Evolutionary conservation across 345 rosid species (phyloP), one percentile per base, ranked within the genome.

Genomic region (Populus alba): DNA sequence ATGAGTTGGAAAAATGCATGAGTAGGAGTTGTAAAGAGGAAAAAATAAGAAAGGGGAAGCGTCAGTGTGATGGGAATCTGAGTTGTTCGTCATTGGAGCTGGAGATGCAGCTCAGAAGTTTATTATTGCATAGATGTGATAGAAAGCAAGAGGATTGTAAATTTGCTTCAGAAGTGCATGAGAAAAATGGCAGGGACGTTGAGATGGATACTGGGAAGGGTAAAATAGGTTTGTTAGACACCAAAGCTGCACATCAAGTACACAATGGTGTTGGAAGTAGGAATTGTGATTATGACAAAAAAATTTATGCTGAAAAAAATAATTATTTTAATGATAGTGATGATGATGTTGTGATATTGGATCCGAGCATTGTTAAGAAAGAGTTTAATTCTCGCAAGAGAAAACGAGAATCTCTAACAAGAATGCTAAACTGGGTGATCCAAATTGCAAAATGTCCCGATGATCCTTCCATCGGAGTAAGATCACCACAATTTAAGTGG

Each of bases 361-460:
- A 73, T 57, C 71, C 76, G 27, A 39, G 27, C 13, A 43, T 62
- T 18, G n/a, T 38, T 39, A 79, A 77, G 78, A 78, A 84, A 39
- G 73, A 73, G 18, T 70, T 35, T 49, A 23, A 16, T 57, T 73
- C 78, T n/a, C 83, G 77, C 23, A 87, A 88, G 80, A 87, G 89
- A 76, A 89, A 89, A 74, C 80, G 84, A 72, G 83, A 77, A 69
- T 80, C 83, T 71, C 77, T 91, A 38, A 75, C 76, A 22, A 84
- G 73, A 57, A 87, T 94, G 91, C 76, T 94, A 71, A 82, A 82
- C 71, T 94, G 97, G 98, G 78, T 94, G 29, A 79, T 71, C 77
- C 86, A 66, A 74, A 84, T 86, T 70, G 94, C 97, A 53, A 87
- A 37, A 72, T 80, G 79, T 78, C 90, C 90, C 70, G 69, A 69